These are phyloP conservation scores for Exophiala sideris DNA, from an alignment of 2,329 filamentous ascomycete species.

Conservation along the genomic window DNA sequence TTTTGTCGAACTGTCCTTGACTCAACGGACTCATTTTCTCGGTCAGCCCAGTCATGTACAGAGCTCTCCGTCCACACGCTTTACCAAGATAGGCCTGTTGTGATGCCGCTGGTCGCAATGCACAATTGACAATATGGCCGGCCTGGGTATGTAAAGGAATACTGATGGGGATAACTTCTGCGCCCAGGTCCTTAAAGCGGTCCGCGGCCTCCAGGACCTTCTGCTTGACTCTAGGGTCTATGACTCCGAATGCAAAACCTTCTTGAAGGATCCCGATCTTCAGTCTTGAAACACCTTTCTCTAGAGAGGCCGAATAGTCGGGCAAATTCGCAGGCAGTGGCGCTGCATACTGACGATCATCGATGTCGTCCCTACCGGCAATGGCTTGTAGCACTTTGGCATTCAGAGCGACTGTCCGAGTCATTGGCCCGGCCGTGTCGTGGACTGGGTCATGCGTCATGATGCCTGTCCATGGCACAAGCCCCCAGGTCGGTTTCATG, in stretches of 20 bases:
- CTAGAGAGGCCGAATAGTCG: slow-evolving; percentile 13
- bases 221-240: slow-evolving; percentile 42
- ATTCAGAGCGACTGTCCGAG: slow-evolving; percentile 37
- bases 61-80: slow-evolving; percentile 3
- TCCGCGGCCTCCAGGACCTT: slow-evolving; percentile 43
- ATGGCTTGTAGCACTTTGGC: slow-evolving; percentile 43
- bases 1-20: slow-evolving; percentile 49
- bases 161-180: slow-evolving; percentile 49
- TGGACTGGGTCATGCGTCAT: slow-evolving; percentile 46
- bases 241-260: slow-evolving; percentile 41
- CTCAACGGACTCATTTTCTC: slow-evolving; percentile 25
- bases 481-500: slow-evolving; percentile 49
- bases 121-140: slow-evolving; percentile 44
- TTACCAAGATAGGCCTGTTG: slow-evolving; percentile 6
- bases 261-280: slow-evolving; percentile 46
- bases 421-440: slow-evolving; percentile 47
- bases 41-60: slow-evolving; percentile 1
- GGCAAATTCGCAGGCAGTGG: slow-evolving; percentile 5
- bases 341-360: slow-evolving; percentile 38
- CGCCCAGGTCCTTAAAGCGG: slow-evolving; percentile 46
- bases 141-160: slow-evolving; percentile 38
- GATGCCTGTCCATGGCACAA: slow-evolving; percentile 50
- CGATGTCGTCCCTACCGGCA: slow-evolving; percentile 45
- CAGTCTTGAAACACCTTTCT: slow-evolving; percentile 31
- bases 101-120: slow-evolving; percentile 1